Evolutionary conservation across 805 yeast genomes (phyloP).

Genomic region (Candida bentonensis): DNA sequence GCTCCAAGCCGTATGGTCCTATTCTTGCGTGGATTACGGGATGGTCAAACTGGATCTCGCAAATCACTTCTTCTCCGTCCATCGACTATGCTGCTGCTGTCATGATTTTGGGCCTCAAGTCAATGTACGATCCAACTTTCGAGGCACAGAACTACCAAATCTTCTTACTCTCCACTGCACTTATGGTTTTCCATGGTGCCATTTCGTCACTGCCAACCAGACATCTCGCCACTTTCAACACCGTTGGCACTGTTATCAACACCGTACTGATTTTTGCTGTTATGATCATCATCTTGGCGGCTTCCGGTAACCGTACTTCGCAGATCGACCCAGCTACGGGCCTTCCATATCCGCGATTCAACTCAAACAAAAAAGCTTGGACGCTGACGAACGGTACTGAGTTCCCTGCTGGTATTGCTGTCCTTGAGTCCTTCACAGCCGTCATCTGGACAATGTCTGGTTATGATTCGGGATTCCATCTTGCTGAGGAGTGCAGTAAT

Average conservation of each 20-base stretch:
- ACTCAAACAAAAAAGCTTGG: background rate
- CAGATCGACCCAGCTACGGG: background rate
- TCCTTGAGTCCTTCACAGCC: conserved; percentile 44
- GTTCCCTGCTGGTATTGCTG: conserved; percentile 48
- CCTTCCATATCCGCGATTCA: background rate
- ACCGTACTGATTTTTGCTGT: conserved; percentile 36
- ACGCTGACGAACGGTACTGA: conserved; percentile 41
- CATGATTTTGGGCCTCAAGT: conserved; percentile 39
- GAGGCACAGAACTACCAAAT: conserved; percentile 34
- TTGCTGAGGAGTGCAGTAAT: conserved; percentile 51
- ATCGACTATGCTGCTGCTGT: conserved; percentile 44
- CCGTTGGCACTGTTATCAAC: conserved; percentile 36
- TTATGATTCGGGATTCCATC: conserved; percentile 51
- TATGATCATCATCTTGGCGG: conserved; percentile 39
- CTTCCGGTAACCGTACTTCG: conserved; percentile 24
- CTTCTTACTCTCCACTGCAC: conserved; percentile 37
- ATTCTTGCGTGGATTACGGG: conserved; percentile 48
- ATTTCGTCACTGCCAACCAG: conserved; percentile 41
- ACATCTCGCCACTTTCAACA: conserved; percentile 38
- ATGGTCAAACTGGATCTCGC: conserved; percentile 53
- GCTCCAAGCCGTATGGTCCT: conserved; percentile 25
- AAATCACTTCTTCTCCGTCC: conserved; percentile 48
- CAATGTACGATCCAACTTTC: conserved; percentile 28
- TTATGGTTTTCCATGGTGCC: conserved; percentile 32
- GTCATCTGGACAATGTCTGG: conserved; percentile 34